These are phyloP conservation scores for Pyrenula aspistea DNA, from an alignment of 495 filamentous ascomycete species.

Conservation along the genomic window DNA sequence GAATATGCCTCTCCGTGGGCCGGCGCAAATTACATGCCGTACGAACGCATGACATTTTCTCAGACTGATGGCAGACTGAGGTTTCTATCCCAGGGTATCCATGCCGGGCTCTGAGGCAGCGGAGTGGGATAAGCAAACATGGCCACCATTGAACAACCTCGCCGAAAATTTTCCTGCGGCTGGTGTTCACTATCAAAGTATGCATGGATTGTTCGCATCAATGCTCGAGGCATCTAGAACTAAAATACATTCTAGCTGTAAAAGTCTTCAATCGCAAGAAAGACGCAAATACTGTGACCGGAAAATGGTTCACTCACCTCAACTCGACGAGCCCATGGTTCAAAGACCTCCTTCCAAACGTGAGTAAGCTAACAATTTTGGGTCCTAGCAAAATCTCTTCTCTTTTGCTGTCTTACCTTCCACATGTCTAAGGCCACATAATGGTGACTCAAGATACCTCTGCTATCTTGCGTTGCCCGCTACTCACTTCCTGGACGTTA, in stretches of 20 bases:
- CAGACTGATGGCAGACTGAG: background rate
- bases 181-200: constrained; percentile 79
- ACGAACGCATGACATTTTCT: constrained; percentile 10
- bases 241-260: constrained; percentile 25
- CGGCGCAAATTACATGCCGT: constrained; percentile 88
- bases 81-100: constrained; percentile 32
- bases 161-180: constrained; percentile 69
- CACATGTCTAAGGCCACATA: too few relatives aligned
- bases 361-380: constrained; percentile 23
- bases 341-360: constrained; percentile 60
- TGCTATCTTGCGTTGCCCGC: too few relatives aligned
- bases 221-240: constrained; percentile 2
- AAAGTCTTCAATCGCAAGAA: constrained; percentile 53
- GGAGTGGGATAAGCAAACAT: constrained; percentile 54
- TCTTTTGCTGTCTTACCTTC: too few relatives aligned
- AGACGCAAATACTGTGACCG: constrained; percentile 37
- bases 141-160: constrained; percentile 52
- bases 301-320: constrained; percentile 49
- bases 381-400: too few relatives aligned
- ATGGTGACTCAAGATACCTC: too few relatives aligned
- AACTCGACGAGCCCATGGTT: constrained; percentile 71
- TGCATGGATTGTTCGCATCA: constrained; percentile 7
- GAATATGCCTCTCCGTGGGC: constrained; percentile 96
- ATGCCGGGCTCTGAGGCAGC: constrained; percentile 36
- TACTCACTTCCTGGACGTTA: too few relatives aligned